These are phyloP conservation scores for Solanum commersonii DNA, from an alignment of 257 asterid species.

Conservation along the genomic window DNA sequence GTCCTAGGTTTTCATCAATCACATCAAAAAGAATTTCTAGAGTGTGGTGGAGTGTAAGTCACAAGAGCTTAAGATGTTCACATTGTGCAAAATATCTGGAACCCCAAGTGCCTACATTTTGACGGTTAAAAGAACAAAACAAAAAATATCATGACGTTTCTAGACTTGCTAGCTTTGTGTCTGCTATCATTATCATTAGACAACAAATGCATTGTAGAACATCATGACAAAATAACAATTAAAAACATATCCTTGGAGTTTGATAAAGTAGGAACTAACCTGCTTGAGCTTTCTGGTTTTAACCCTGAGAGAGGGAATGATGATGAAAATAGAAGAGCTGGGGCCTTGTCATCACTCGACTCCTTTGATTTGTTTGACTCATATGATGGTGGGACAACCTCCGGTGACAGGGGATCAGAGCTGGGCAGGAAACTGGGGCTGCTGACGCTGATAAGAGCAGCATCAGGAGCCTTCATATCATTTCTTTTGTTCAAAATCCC, in stretches of 20 bases:
- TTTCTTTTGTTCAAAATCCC: slow-evolving; percentile 14
- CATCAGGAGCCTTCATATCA: slow-evolving; percentile 17
- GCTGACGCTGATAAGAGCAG: slow-evolving; percentile 14
- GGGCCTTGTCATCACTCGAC: slow-evolving; percentile 7
- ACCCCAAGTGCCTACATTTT: not conserved
- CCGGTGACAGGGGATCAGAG: not conserved
- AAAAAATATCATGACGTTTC: not conserved
- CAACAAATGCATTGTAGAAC: not conserved
- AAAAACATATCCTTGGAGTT: not conserved
- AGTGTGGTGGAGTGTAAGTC: not conserved
- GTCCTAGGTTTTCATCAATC: not conserved
- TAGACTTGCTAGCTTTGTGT: not conserved
- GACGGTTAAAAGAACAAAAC: not conserved
- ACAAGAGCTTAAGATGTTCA: not conserved
- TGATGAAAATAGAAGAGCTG: slow-evolving; percentile 13
- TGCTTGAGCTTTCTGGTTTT: slow-evolving; percentile 5
- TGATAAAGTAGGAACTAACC: not conserved
- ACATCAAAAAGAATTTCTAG: not conserved
- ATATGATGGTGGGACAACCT: not conserved
- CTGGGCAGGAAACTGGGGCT: slow-evolving; percentile 5
- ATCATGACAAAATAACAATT: not conserved
- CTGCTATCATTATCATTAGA: not conserved
- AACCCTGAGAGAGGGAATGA: not conserved
- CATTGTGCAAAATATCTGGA: not conserved
- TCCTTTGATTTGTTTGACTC: slow-evolving; percentile 25